These are phyloP conservation scores for Sporormia fimetaria DNA, from an alignment of 495 filamentous ascomycete genomes.

Conservation along the genomic window DNA sequence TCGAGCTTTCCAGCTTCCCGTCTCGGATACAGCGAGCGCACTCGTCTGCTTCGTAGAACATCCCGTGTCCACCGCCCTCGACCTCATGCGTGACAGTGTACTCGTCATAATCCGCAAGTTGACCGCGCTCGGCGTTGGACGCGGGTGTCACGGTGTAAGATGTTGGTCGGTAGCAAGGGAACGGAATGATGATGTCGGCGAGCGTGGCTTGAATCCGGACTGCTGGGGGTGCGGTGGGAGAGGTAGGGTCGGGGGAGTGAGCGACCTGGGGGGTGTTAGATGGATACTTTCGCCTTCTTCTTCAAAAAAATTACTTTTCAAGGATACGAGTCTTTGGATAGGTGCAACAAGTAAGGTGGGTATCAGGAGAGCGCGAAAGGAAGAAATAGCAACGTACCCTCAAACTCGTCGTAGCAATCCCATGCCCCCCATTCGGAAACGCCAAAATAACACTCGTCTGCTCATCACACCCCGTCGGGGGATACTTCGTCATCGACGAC, in stretches of 20 bases:
- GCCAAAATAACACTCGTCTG: slow-evolving; percentile 65
- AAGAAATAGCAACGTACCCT: slow-evolving; percentile 36
- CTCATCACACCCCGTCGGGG: slow-evolving; percentile 71
- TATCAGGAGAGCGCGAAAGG: too few relatives aligned
- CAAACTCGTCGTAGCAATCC: slow-evolving; percentile 67
- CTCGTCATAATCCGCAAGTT: slow-evolving; percentile 30
- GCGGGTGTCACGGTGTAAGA: slow-evolving; percentile 39
- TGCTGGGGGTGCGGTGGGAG: slow-evolving; percentile 45
- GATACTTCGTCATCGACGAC: slow-evolving; percentile 62
- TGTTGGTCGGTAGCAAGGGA: slow-evolving; percentile 58
- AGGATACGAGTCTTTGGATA: too few relatives aligned
- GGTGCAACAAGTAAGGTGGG: too few relatives aligned
- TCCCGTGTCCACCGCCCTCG: slow-evolving; percentile 54
- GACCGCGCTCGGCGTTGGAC: slow-evolving; percentile 35
- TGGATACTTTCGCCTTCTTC: too few relatives aligned
- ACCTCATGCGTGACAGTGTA: slow-evolving; percentile 37
- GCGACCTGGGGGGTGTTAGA: slow-evolving; percentile 2
- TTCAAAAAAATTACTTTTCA: too few relatives aligned
- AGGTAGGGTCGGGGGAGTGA: slow-evolving; percentile 45
- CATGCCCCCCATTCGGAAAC: slow-evolving; percentile 58
- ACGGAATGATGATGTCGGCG: slow-evolving; percentile 77
- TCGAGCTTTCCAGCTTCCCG: slow-evolving; percentile 67
- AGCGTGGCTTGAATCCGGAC: slow-evolving; percentile 75
- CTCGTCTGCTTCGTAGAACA: slow-evolving; percentile 96
- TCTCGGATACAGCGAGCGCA: slow-evolving; percentile 71